Percentiles rank a stretch among this genome's conserved stretches.
Conservation (phyloP, 2,329 filamentous ascomycete species). For the Raffaelea arxii region DNA sequence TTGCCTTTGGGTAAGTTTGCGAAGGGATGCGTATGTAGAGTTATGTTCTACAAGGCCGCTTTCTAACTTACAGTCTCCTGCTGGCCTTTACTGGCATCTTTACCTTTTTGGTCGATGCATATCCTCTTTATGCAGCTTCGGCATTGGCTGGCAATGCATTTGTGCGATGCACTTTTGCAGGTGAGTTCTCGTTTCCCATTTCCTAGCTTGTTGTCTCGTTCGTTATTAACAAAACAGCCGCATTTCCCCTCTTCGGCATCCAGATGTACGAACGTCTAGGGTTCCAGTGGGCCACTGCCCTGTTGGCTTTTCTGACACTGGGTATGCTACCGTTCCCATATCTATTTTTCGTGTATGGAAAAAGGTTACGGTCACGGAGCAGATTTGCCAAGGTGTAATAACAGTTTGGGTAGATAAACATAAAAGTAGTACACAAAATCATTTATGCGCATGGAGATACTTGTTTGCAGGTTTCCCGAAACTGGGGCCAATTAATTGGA, state of each 20-base stretch:
- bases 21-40: no score
- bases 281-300: not conserved
- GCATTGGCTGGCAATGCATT: conserved; percentile 80
- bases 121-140: conserved; percentile 63
- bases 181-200: conserved; percentile 30
- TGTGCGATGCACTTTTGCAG: conserved; percentile 65
- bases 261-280: not conserved
- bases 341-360: not conserved
- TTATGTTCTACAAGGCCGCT: no score
- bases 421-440: no score
- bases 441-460: no score
- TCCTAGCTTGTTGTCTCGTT: not conserved
- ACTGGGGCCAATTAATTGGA: no score
- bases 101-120: conserved; percentile 51
- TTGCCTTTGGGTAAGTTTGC: not conserved
- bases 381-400: not conserved
- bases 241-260: not conserved
- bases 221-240: not conserved
- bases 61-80: not conserved
- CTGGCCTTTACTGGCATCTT: not conserved
- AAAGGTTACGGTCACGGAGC: not conserved
- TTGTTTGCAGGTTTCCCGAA: no score
- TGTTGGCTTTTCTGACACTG: not conserved
- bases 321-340: not conserved
- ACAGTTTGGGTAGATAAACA: no score